Base-by-base conservation (phyloP, 2,329 filamentous ascomycete species). In the Tolypocladium nubicola region DNA sequence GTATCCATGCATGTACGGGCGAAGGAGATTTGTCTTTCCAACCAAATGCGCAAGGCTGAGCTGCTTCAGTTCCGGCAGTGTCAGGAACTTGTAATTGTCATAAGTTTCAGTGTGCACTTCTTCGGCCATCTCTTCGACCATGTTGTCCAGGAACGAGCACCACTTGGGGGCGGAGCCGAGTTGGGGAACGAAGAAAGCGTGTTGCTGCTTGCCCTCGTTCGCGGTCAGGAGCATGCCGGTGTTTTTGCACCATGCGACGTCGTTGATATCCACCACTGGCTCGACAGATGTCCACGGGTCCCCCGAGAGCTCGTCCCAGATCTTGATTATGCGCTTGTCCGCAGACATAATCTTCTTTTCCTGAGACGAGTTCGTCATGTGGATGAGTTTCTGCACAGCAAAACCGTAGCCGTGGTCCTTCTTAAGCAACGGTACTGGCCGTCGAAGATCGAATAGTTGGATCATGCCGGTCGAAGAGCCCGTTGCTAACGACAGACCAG, bases 71-170 rank as follows among this genome's bases (percentile, higher is more conserved):
- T 99, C 92, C 49, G 89, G 85, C 60, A 90, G 73, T 2, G 93
- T 96, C 68, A 99, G 79, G 82, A 99, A 99, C 75, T 97, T 99
- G 83, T 93, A 97, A 74, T 99, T 97, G 74, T 99, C 94, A 77
- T 99, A 99, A 11, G 94, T 90, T 65, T 94, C 87, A 37, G 87
- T 87, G 59, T 78, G 80, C 37, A 80, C 78, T 68, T 87, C 84
- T 69, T 97, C 93, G 10, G 93, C 93, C 90, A 99, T 97, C 73
- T 99, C 95, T 75, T 99, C 94, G 11, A 97, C 94, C 67, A 99
- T 84, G 67, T 95, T 97, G 74, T 99, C 95, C 61, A 99, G 77
- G 83, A 97, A 97, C 3, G 89, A 86, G 69, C 94, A 97, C 94
- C 94, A 99, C 67, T 85, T 90, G 0, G 94, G 95, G 1, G 94